phyloP scores from a whole-genome alignment of 805 yeast genomes.

The Yarrowia deformans region DNA sequence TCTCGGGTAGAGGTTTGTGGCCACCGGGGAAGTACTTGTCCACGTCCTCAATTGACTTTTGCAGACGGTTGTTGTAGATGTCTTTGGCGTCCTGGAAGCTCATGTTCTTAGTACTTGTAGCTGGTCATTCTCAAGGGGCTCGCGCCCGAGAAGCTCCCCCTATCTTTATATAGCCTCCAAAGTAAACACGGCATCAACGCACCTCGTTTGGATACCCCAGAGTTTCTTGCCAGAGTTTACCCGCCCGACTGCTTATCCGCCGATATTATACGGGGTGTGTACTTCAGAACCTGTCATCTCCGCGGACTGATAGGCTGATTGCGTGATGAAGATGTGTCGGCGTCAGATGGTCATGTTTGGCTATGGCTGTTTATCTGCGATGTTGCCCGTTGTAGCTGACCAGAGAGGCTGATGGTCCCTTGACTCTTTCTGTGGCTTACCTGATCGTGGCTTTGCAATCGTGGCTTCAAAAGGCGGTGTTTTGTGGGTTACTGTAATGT shows the following conservation, averaged over 20 bases:
- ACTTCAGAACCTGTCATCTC: background rate
- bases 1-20: constrained; percentile 18
- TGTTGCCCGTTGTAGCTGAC: background rate
- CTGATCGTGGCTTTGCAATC: background rate
- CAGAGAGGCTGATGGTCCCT: too few relatives aligned
- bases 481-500: too few relatives aligned
- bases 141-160: too few relatives aligned
- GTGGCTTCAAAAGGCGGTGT: background rate
- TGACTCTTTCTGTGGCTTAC: background rate
- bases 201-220: background rate
- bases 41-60: constrained; percentile 11
- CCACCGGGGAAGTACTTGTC: constrained; percentile 23
- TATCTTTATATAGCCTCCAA: background rate
- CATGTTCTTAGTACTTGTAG: background rate
- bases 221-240: background rate
- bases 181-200: background rate
- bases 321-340: too few relatives aligned
- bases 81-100: constrained; percentile 7
- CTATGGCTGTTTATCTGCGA: too few relatives aligned
- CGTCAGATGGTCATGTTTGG: too few relatives aligned
- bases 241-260: background rate
- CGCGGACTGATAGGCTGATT: background rate
- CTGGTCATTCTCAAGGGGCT: too few relatives aligned
- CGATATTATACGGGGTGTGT: background rate
- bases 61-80: constrained; percentile 29